These are phyloP conservation scores for Arthrobotrys musiformis DNA, from an alignment of 2,329 filamentous ascomycete genomes.

Conservation along the genomic window DNA sequence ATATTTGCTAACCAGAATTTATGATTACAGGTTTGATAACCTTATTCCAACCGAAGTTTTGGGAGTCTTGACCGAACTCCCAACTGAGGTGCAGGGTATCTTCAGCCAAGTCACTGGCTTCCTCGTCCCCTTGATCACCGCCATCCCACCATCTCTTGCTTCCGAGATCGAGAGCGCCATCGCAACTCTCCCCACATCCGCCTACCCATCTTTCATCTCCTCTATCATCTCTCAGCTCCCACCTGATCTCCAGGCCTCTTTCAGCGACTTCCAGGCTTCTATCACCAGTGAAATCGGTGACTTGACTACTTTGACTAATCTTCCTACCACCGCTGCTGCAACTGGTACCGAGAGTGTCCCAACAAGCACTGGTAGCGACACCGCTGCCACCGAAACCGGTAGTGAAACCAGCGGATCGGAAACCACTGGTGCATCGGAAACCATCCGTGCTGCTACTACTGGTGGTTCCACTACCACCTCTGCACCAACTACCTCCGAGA, in stretches of 20 bases:
- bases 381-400: not conserved
- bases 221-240: constrained; percentile 33
- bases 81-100: constrained; percentile 17
- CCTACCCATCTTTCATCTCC: constrained; percentile 23
- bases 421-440: not conserved
- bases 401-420: not conserved
- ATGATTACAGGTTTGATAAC: not conserved
- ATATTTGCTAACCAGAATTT: not conserved
- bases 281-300: not conserved
- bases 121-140: constrained; percentile 4
- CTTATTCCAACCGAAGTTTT: not conserved
- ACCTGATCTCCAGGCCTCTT: constrained; percentile 33
- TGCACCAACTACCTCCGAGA: not conserved
- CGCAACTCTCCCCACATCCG: constrained; percentile 1
- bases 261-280: constrained; percentile 13
- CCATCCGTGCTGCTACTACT: not conserved
- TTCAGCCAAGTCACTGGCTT: constrained; percentile 15
- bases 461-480: not conserved
- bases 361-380: not conserved
- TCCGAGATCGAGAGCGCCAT: constrained; percentile 34
- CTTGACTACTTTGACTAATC: not conserved
- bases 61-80: constrained; percentile 6
- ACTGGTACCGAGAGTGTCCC: not conserved
- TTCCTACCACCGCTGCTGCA: constrained; percentile 14
- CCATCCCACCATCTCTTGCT: constrained; percentile 26